These are phyloP conservation scores for Prunus davidiana DNA, from an alignment of 306 rosid genomes.

Conservation along the genomic window DNA sequence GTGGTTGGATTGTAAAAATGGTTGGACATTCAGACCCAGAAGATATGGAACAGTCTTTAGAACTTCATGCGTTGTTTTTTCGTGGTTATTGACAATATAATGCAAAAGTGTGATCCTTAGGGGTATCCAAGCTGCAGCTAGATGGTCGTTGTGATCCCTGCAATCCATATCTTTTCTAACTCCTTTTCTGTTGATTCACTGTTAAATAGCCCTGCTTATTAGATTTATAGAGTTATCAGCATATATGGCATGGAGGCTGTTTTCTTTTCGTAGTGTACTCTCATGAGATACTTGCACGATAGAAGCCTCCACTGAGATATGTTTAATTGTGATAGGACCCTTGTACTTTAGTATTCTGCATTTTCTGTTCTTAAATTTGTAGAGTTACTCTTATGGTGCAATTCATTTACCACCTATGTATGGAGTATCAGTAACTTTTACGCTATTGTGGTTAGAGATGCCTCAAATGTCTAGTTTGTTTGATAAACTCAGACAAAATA, in stretches of 20 bases:
- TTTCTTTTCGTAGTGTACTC: neutral
- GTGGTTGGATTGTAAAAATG: neutral
- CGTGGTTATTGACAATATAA: neutral
- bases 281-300: neutral
- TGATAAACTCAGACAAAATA: neutral
- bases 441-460: neutral
- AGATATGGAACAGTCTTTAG: neutral
- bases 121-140: conserved; percentile 1
- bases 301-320: neutral
- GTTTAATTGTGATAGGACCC: neutral
- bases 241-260: neutral
- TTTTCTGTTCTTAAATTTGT: neutral
- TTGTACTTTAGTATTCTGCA: neutral
- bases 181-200: neutral
- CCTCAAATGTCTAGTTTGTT: neutral
- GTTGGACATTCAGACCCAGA: neutral
- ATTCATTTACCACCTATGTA: neutral
- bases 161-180: neutral
- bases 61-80: neutral
- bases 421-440: neutral
- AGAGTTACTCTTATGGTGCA: neutral
- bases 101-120: neutral
- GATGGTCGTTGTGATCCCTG: neutral
- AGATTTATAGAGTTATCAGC: neutral
- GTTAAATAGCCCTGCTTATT: neutral